Base-by-base conservation (phyloP, 345 rosid genomes). In the Brassica juncea region DNA sequence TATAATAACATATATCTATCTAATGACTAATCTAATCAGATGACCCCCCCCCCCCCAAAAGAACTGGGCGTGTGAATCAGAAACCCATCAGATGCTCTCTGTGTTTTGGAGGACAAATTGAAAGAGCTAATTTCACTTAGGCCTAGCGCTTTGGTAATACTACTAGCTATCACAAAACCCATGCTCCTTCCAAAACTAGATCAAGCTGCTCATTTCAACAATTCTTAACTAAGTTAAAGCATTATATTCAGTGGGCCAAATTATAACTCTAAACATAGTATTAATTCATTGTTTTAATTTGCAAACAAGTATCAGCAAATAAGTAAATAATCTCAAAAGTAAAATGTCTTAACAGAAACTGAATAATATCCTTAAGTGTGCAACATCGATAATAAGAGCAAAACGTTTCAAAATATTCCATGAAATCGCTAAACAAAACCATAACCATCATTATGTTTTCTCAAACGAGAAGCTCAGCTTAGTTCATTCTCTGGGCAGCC, bases 401-500 rank as follows among this genome's bases (percentile, higher is more conserved):
- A 15, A 42, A 59, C 30, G 23, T 14, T 58, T 12, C 1, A 3
- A 14, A 52, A 4, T n/a, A 52, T 52, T 2, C 57, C 57, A 34
- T 34, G 39, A 62, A 27, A 12, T 10, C 4, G 72, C 62, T 69
- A 74, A 68, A 42, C 54, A 68, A 64, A 77, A 30, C 12, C 66
- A 49, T 54, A 60, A 30, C 35, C 74, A 44, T 31, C 58, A 76
- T 42, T 39, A 39, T 4, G 47, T 42, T 57, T 0, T 23, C 23
- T 27, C 66, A 12, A 4, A 34, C 16, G 6, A 47, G 21, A n/a
- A 2, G 12, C 14, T 58, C 60, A 0, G 57, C 62, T 4, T 39
- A 82, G 28, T 42, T 75, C 91, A 87, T 83, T 76, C 94, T 89
- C 57, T 90, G 92, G 10, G 94, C 91, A 57, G 90, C 92, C 65